A percentile compares a stretch with the other conserved stretches of the same genome.
Conservation (phyloP, 1,284 basidiomycete genomes). For the Ganoderma lingzhi region DNA sequence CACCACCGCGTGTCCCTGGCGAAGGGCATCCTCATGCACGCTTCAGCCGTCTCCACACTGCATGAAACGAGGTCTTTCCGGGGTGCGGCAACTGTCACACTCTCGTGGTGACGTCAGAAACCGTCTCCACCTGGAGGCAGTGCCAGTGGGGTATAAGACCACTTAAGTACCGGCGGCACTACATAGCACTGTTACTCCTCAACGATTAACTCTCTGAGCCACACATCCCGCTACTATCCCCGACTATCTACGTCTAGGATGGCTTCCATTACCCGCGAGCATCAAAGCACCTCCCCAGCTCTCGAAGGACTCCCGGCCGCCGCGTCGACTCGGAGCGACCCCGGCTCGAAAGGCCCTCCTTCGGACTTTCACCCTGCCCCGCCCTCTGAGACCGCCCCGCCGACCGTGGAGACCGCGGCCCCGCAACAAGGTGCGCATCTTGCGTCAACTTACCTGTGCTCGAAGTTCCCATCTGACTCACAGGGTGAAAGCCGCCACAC, state of each 20-base stretch:
- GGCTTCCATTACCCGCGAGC: conserved; percentile 15
- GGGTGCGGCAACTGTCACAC: neutral
- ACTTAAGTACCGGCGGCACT: neutral
- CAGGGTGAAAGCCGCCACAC: conserved; percentile 21
- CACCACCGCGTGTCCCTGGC: neutral
- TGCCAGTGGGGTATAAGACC: conserved; percentile 2
- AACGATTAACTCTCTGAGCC: neutral
- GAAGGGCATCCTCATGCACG: neutral
- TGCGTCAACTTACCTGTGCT: neutral
- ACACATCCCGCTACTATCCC: neutral
- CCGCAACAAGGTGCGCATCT: conserved; percentile 25
- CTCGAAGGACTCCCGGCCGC: conserved; percentile 4
- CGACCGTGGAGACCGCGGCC: conserved; percentile 21
- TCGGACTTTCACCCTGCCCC: conserved; percentile 22
- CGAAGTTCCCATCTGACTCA: neutral
- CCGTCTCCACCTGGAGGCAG: conserved; percentile 2
- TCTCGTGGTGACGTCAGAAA: neutral
- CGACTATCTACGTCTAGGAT: conserved; percentile 4
- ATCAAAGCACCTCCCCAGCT: conserved; percentile 9
- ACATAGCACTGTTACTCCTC: neutral
- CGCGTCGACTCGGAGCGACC: neutral
- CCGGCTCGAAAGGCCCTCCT: conserved; percentile 5
- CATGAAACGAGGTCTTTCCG: neutral
- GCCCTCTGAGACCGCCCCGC: conserved; percentile 21
- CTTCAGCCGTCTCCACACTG: neutral